Conservation (phyloP, 192 early-diverging fungal species). For the Entrophospora sp. region DNA sequence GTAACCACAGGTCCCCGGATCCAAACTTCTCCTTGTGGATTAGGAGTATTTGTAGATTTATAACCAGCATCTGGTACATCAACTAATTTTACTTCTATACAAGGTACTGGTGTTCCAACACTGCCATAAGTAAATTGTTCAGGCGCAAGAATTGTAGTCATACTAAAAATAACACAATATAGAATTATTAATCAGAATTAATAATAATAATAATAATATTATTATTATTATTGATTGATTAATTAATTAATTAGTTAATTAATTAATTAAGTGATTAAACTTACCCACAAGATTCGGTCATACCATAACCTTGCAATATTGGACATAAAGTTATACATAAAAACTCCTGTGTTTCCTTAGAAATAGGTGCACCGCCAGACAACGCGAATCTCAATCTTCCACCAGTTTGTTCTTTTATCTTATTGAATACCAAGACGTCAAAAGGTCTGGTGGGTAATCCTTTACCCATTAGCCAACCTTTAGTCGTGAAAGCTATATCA, state of each 20-base stretch:
- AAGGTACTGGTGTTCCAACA: slow-evolving; percentile 68
- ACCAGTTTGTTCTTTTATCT: slow-evolving; percentile 73
- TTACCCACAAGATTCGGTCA: slow-evolving; percentile 66
- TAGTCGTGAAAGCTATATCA: slow-evolving; percentile 62
- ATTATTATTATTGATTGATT: no score
- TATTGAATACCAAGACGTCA: slow-evolving; percentile 73
- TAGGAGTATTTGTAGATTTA: slow-evolving; percentile 43
- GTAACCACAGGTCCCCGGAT: slow-evolving; percentile 74
- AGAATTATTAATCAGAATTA: no score
- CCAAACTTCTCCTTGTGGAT: slow-evolving; percentile 77
- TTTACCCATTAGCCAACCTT: slow-evolving; percentile 52
- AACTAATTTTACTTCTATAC: slow-evolving; percentile 73
- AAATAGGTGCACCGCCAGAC: slow-evolving; percentile 84
- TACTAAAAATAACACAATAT: no score
- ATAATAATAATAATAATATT: no score
- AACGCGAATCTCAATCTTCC: slow-evolving; percentile 72
- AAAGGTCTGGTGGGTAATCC: slow-evolving; percentile 58
- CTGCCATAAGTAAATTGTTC: slow-evolving; percentile 48
- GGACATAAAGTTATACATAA: slow-evolving; percentile 66
- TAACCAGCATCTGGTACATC: slow-evolving; percentile 62
- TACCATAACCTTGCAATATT: slow-evolving; percentile 78
- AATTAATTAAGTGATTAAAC: no score
- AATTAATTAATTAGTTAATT: no score
- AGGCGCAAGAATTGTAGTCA: slow-evolving; percentile 57
- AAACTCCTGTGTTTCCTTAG: slow-evolving; percentile 73